These are phyloP conservation scores for Maudiozyma barnettii DNA, from an alignment of 805 yeast genomes.

Conservation along the genomic window DNA sequence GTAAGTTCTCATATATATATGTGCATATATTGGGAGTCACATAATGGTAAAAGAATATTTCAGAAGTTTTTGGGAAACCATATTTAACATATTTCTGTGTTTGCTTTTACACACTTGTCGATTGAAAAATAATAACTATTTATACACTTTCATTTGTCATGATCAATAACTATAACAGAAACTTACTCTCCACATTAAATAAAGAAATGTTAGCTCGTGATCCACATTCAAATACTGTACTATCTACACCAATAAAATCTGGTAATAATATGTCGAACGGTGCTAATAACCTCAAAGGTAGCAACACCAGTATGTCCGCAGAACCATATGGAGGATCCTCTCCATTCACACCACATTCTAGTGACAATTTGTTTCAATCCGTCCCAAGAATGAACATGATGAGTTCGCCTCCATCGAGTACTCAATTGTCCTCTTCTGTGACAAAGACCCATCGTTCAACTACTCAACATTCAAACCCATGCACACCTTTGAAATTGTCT, in stretches of 20 bases:
- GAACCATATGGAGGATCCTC: neutral
- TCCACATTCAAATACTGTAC: neutral
- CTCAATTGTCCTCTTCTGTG: neutral
- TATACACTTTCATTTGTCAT: neutral
- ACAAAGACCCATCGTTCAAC: neutral
- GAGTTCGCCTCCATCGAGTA: slow-evolving; percentile 10
- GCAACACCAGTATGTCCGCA: neutral
- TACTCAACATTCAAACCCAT: neutral
- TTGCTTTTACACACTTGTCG: no score
- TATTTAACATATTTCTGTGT: no score
- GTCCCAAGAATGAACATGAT: slow-evolving; percentile 6
- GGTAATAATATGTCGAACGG: neutral
- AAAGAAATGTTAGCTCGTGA: neutral
- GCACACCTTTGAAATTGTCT: slow-evolving; percentile 15
- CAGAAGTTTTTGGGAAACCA: no score
- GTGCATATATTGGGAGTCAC: no score
- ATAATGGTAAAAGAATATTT: no score
- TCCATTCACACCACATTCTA: slow-evolving; percentile 7
- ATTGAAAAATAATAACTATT: no score
- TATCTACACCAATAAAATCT: neutral
- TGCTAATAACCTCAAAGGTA: neutral
- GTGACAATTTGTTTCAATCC: slow-evolving; percentile 7
- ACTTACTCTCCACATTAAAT: neutral
- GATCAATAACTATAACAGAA: neutral
- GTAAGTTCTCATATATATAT: no score